Conservation (phyloP, 208 protist genomes). For the Wallacemonas sp. region DNA sequence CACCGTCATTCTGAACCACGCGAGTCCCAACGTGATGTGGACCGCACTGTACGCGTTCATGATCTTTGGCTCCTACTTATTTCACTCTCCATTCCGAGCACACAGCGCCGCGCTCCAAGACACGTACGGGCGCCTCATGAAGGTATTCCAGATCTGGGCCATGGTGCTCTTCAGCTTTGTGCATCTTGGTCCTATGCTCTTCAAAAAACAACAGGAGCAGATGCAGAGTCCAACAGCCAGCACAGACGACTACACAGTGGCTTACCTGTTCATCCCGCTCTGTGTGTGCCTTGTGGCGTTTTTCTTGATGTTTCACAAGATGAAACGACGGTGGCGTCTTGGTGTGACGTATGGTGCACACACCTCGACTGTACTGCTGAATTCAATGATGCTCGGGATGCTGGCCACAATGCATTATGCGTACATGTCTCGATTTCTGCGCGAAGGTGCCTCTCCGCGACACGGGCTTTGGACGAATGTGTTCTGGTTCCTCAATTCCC, state of each 20-base stretch:
- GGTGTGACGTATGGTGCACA: constrained; percentile 66
- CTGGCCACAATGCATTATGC: constrained; percentile 65
- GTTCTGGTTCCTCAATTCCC: constrained; percentile 2
- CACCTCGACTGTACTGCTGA: constrained; percentile 48
- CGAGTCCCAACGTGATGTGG: constrained; percentile 39
- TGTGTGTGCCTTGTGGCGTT: constrained; percentile 44
- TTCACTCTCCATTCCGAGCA: constrained; percentile 75
- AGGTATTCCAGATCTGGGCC: constrained; percentile 69
- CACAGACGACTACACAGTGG: constrained; percentile 18
- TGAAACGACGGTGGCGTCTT: constrained; percentile 59
- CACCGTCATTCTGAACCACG: constrained; percentile 6
- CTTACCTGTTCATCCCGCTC: constrained; percentile 64
- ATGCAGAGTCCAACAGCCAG: not conserved
- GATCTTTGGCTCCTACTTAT: constrained; percentile 60
- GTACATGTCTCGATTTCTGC: constrained; percentile 25
- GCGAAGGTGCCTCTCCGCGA: constrained; percentile 3
- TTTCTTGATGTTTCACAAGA: constrained; percentile 66
- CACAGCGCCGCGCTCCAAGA: constrained; percentile 44
- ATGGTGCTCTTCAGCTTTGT: constrained; percentile 51
- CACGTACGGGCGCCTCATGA: constrained; percentile 61
- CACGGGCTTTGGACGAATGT: constrained; percentile 1
- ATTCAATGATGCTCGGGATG: constrained; percentile 68
- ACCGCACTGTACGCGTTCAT: constrained; percentile 45
- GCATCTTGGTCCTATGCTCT: constrained; percentile 53
- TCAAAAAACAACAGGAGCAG: constrained; percentile 26